These are phyloP conservation scores for Capillidium rhysosporum DNA, from an alignment of 371 early-diverging fungal genomes.

Conservation along the genomic window DNA sequence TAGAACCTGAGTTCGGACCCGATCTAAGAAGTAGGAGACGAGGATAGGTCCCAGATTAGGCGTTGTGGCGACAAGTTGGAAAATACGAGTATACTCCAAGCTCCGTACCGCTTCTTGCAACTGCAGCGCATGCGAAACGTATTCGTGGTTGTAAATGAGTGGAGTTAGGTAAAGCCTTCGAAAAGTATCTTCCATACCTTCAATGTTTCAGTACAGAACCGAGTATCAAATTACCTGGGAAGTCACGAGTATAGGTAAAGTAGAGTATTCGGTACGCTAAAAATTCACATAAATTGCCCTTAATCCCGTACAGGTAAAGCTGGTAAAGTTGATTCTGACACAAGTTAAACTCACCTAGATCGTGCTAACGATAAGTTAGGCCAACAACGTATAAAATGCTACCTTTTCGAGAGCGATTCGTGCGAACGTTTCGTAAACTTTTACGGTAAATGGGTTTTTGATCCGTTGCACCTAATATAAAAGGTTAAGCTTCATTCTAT, in stretches of 20 bases:
- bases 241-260: slow-evolving; percentile 64
- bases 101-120: slow-evolving; percentile 58
- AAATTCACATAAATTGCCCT: slow-evolving; percentile 63
- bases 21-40: slow-evolving; percentile 73
- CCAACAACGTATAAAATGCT: not conserved
- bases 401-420: slow-evolving; percentile 84
- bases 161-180: slow-evolving; percentile 36
- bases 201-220: not conserved
- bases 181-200: slow-evolving; percentile 56
- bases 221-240: slow-evolving; percentile 29
- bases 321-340: slow-evolving; percentile 84
- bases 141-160: slow-evolving; percentile 26
- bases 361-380: slow-evolving; percentile 26
- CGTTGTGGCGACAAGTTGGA: slow-evolving; percentile 44
- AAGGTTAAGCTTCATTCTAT: not conserved
- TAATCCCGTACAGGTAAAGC: slow-evolving; percentile 46
- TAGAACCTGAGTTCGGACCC: slow-evolving; percentile 59
- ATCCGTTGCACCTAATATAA: slow-evolving; percentile 62
- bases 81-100: slow-evolving; percentile 65
- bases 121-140: slow-evolving; percentile 56
- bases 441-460: slow-evolving; percentile 73
- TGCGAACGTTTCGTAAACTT: slow-evolving; percentile 85
- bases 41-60: slow-evolving; percentile 74
- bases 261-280: slow-evolving; percentile 81
- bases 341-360: slow-evolving; percentile 91